Base-by-base conservation (phyloP, 2,329 filamentous ascomycete genomes). In the Periconia sp. region DNA sequence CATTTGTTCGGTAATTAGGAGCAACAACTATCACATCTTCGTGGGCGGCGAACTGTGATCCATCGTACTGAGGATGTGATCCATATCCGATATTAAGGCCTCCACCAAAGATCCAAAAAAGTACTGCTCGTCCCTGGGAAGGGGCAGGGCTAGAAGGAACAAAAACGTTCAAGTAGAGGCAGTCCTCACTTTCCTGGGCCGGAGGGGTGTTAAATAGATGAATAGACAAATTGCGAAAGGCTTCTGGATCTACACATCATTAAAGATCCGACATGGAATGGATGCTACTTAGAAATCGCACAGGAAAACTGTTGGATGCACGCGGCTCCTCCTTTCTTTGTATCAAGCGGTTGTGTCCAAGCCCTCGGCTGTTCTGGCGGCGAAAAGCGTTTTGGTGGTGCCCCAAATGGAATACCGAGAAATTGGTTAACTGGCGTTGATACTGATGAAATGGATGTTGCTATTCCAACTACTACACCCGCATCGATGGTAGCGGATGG, bases 141-240 rank as follows among this genome's bases (percentile, higher is more conserved):
- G n/a, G n/a, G 10, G 72, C 65, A 40, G 67, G 70, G 9, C 75
- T 73, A 1, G 74, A 62, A 0, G 79, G 78, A 2, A 81, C 73
- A 25, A 84, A 66, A 4, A 85, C 73, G 50, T 83, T 84, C 34
- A 84, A 57, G 22, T 79, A 80, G 4, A 84, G 69, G 48, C 82
- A 84, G 54, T 83, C 79, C 52, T 84, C 81, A 12, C n/a, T n/a
- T n/a, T n/a, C n/a, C n/a, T n/a, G n/a, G n/a, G n/a, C n/a, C n/a
- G n/a, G n/a, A 16, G 51, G 58, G 11, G 57, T 56, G 18, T 65
- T 63, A 41, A 64, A 63, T 2, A 65, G 30, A 0, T 13, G 23
- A 22, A 51, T 31, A 1, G 48, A 52, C 1, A 61, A 43, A 6
- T 50, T 43, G 3, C 47, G 45, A n/a, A 26, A 47, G 23, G 44